A percentile compares a stretch with the other conserved stretches of the same genome.
phyloP scores from a whole-genome alignment of 2,329 filamentous ascomycete genomes.

The Pseudocercospora ulei region DNA sequence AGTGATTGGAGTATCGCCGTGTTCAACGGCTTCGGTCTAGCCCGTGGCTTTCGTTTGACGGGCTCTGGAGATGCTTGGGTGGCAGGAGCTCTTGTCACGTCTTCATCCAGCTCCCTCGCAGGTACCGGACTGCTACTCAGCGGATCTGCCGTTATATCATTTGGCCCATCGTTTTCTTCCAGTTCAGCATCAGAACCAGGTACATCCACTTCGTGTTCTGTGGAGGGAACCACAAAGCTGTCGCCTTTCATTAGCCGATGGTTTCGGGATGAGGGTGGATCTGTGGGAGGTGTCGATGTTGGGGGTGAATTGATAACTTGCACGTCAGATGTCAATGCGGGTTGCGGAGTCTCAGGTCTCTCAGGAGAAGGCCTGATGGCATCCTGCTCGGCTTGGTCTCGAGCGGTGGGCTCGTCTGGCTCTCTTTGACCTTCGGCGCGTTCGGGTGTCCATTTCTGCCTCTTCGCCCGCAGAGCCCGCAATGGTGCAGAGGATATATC shows the following conservation, averaged over 20 bases:
- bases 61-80: slow-evolving; percentile 25
- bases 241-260: slow-evolving; percentile 24
- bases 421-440: too few species aligned
- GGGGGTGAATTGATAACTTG: slow-evolving; percentile 32
- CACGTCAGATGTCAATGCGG: slow-evolving; percentile 24
- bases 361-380: slow-evolving; percentile 17
- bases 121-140: slow-evolving; percentile 36
- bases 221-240: slow-evolving; percentile 18
- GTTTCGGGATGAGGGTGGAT: slow-evolving; percentile 30
- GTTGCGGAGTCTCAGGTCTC: slow-evolving; percentile 20
- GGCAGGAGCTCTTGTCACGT: slow-evolving; percentile 21
- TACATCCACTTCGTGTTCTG: slow-evolving; percentile 22
- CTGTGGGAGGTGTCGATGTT: slow-evolving; percentile 31
- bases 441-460: slow-evolving; percentile 15
- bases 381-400: slow-evolving; percentile 9
- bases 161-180: slow-evolving; percentile 30
- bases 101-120: background rate
- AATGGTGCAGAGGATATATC: slow-evolving; percentile 20
- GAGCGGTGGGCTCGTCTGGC: too few species aligned
- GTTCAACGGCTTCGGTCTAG: slow-evolving; percentile 32
- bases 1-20: slow-evolving; percentile 41
- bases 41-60: slow-evolving; percentile 22
- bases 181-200: slow-evolving; percentile 14
- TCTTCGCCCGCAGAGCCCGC: slow-evolving; percentile 22
- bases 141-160: slow-evolving; percentile 40